These are phyloP conservation scores for Botrytis porri DNA, from an alignment of 2,329 filamentous ascomycete species.

Conservation along the genomic window DNA sequence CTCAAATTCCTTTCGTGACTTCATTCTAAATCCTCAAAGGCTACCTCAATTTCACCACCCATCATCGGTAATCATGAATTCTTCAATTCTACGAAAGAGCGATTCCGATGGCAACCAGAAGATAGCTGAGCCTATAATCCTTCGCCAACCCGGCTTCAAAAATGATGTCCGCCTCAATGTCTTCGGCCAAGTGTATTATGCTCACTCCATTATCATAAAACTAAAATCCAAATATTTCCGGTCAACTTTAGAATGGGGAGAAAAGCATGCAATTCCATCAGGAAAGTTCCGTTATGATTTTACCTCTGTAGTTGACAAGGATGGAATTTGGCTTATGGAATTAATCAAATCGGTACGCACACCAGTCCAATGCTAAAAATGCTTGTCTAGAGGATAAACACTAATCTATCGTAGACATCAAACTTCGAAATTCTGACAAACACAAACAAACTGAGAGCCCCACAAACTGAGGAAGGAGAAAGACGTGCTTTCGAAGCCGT, in stretches of 20 bases:
- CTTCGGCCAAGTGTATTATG: constrained; percentile 20
- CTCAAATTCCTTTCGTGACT: not conserved
- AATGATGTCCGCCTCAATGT: constrained; percentile 10
- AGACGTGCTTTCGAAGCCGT: constrained; percentile 20
- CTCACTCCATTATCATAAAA: constrained; percentile 22
- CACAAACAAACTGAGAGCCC: not conserved
- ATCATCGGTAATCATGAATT: not conserved
- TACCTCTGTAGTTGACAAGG: constrained; percentile 22
- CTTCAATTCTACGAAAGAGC: not conserved
- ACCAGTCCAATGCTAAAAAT: not conserved
- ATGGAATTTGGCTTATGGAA: constrained; percentile 23
- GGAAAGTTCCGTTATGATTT: constrained; percentile 23
- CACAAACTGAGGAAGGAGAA: not conserved
- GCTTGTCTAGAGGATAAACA: not conserved
- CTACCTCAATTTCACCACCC: not conserved
- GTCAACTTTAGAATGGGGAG: constrained; percentile 10
- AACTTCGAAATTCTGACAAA: not conserved
- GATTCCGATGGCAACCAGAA: not conserved
- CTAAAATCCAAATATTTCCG: constrained; percentile 22
- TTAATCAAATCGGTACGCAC: not conserved
- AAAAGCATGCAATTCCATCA: not conserved
- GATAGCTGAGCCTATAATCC: not conserved
- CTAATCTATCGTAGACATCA: not conserved
- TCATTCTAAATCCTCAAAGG: not conserved
- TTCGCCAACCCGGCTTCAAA: not conserved